Percentiles rank a stretch among this genome's conserved stretches.
phyloP scores from a whole-genome alignment of 2,329 filamentous ascomycete genomes.

The Septoria petroselini region DNA sequence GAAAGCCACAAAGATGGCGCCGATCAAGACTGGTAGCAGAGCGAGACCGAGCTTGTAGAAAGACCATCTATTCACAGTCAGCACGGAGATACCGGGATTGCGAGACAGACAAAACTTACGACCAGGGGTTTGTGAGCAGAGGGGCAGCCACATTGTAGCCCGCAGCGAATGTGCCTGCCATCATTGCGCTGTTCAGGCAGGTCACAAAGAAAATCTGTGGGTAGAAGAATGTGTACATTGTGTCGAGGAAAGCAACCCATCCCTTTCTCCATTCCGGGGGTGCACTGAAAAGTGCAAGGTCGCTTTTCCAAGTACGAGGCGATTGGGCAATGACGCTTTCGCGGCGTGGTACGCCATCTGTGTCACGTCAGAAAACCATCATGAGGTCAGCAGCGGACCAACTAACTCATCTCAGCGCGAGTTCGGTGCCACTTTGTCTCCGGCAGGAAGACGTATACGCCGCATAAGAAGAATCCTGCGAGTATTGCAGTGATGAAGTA shows the following conservation, averaged over 20 bases:
- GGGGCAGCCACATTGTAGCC: conserved; percentile 31
- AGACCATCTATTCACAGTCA: conserved; percentile 24
- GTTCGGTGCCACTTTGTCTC: conserved; percentile 34
- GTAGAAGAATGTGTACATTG: conserved; percentile 34
- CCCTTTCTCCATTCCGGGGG: conserved; percentile 29
- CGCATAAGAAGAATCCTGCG: conserved; percentile 30
- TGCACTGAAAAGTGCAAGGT: conserved; percentile 30
- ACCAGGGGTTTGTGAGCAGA: conserved; percentile 28
- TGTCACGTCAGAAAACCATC: background rate
- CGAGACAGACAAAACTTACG: conserved; percentile 13
- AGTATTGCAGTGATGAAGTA: conserved; percentile 32
- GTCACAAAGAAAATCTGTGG: conserved; percentile 37
- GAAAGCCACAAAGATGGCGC: conserved; percentile 27
- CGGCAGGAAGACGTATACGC: conserved; percentile 31
- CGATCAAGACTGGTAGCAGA: conserved; percentile 29
- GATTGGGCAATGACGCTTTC: conserved; percentile 16
- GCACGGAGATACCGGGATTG: background rate
- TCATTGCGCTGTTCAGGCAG: conserved; percentile 35
- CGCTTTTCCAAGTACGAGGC: conserved; percentile 27
- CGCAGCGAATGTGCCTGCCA: conserved; percentile 31
- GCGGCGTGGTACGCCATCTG: conserved; percentile 23
- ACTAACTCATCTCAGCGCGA: conserved; percentile 29
- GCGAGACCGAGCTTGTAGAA: conserved; percentile 30
- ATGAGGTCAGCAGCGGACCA: background rate
- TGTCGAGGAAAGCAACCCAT: conserved; percentile 32